Percentiles rank a stretch among this genome's conserved stretches.
Conservation (phyloP, 192 early-diverging fungal species). For the Backusella australiensis region DNA sequence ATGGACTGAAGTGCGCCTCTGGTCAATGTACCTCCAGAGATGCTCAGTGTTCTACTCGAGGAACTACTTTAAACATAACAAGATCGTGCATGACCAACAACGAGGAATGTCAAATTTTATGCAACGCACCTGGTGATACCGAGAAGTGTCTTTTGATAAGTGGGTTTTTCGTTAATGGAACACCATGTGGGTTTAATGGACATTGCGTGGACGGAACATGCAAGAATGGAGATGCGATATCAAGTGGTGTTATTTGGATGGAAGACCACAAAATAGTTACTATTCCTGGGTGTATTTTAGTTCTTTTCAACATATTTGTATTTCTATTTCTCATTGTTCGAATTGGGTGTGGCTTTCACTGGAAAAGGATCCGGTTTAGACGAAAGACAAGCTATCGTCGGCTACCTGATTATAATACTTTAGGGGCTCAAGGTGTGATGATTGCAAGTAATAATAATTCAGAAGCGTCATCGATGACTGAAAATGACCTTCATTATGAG, state of each 20-base stretch:
- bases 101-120: conserved; percentile 61
- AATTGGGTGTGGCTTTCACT: not conserved
- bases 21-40: conserved; percentile 75
- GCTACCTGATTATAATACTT: not conserved
- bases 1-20: conserved; percentile 58
- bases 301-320: not conserved
- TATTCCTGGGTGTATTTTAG: not conserved
- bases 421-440: not conserved
- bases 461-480: not conserved
- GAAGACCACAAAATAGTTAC: not conserved
- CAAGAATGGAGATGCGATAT: not conserved
- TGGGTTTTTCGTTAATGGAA: conserved; percentile 67
- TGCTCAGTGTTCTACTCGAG: conserved; percentile 63
- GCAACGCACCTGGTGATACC: conserved; percentile 48
- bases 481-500: not conserved
- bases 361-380: not conserved
- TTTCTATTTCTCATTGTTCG: not conserved
- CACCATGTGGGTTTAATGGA: conserved; percentile 66
- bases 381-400: not conserved
- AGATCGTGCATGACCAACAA: conserved; percentile 56
- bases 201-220: conserved; percentile 58
- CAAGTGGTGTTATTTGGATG: not conserved
- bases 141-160: conserved; percentile 56
- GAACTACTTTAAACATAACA: conserved; percentile 46
- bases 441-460: not conserved